phyloP scores from a whole-genome alignment of 1,284 basidiomycete genomes.

The Spongiforma sp. region DNA sequence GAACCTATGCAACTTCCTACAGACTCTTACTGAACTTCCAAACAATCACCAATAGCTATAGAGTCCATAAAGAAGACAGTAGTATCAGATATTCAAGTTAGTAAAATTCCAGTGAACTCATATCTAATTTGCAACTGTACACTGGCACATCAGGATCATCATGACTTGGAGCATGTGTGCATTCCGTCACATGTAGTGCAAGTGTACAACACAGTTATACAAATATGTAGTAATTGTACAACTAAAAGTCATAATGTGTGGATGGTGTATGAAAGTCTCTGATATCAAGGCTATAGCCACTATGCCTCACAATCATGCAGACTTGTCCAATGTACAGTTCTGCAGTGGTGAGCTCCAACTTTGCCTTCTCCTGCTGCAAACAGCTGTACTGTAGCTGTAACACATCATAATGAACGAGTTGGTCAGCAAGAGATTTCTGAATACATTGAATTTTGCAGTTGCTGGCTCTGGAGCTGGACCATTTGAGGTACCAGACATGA shows the following conservation, averaged over 20 bases:
- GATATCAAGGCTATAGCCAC: neutral
- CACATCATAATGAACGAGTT: neutral
- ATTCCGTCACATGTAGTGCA: too few relatives aligned
- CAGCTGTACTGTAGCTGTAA: neutral
- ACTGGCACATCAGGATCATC: too few relatives aligned
- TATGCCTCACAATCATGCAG: neutral
- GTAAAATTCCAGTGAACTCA: neutral
- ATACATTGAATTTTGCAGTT: neutral
- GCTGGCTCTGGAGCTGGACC: too few relatives aligned
- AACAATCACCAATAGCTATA: neutral
- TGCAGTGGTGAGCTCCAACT: neutral
- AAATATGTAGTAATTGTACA: neutral
- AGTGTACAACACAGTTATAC: neutral
- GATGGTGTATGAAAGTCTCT: neutral
- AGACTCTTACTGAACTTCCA: neutral
- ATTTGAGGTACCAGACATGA: too few relatives aligned
- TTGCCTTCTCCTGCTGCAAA: neutral
- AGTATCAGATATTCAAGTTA: neutral
- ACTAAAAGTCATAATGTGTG: neutral
- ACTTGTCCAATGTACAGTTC: neutral
- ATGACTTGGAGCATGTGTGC: too few relatives aligned
- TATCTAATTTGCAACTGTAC: neutral
- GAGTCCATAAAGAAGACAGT: neutral
- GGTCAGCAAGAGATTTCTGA: neutral
- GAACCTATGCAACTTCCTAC: neutral